Evolutionary conservation across 331 rosid genomes (phyloP).

Genomic region (Erythrophleum ivorense): DNA sequence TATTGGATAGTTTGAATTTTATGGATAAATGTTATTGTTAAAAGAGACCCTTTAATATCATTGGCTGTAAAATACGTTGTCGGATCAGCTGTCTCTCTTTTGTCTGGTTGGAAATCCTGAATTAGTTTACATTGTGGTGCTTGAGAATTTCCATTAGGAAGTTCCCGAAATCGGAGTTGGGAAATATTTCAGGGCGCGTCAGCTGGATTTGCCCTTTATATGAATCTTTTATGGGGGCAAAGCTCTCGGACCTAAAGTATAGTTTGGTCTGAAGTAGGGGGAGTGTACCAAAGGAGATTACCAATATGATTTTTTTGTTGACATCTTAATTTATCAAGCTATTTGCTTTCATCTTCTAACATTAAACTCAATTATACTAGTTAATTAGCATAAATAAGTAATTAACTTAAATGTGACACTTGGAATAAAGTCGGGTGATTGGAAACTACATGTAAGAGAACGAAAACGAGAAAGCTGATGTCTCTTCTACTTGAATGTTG

Average conservation of each 20-base stretch:
- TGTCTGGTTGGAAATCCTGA: not conserved
- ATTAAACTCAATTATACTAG: not conserved
- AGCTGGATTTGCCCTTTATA: no score
- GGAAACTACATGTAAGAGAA: not conserved
- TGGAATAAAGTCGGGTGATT: not conserved
- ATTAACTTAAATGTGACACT: not conserved
- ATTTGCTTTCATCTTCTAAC: not conserved
- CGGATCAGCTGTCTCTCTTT: not conserved
- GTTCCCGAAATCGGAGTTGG: not conserved
- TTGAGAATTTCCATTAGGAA: not conserved
- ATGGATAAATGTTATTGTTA: not conserved
- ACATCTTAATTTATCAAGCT: no score
- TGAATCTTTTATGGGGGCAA: no score
- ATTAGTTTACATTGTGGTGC: no score
- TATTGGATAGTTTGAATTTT: constrained; percentile 22
- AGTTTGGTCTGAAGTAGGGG: no score
- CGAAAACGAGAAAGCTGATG: no score
- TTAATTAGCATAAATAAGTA: no score
- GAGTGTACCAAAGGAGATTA: no score
- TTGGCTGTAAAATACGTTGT: not conserved
- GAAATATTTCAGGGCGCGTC: not conserved
- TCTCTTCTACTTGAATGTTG: no score
- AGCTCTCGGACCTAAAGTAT: no score
- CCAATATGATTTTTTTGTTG: no score
- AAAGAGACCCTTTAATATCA: not conserved